Conservation (phyloP, 2,329 filamentous ascomycete genomes). For the Dactylella cylindrospora region DNA sequence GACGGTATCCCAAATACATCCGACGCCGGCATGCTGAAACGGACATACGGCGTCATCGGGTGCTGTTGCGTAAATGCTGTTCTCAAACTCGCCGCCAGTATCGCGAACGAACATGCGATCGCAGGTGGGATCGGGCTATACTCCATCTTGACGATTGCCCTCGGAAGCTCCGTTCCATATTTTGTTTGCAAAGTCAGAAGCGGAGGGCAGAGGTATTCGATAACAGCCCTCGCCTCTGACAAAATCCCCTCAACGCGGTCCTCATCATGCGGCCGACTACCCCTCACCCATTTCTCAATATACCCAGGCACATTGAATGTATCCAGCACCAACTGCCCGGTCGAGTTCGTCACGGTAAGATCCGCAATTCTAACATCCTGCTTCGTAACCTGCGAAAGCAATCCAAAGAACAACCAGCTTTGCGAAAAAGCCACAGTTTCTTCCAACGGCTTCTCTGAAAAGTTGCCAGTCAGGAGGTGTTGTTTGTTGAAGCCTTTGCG, state of each 20-base stretch:
- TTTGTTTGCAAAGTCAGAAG: conserved; percentile 26
- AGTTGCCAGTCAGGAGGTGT: conserved; percentile 21
- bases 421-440: conserved; percentile 27
- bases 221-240: conserved; percentile 9
- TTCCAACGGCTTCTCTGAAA: conserved; percentile 12
- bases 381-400: conserved; percentile 21
- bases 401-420: conserved; percentile 40
- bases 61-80: conserved; percentile 18
- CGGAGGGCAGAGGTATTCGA: conserved; percentile 19
- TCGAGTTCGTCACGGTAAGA: conserved; percentile 3
- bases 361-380: conserved; percentile 13
- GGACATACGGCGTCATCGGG: conserved; percentile 15
- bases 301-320: conserved; percentile 9
- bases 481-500: conserved; percentile 28
- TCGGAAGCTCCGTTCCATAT: conserved; percentile 8
- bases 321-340: conserved; percentile 14
- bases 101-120: conserved; percentile 18
- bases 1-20: conserved; percentile 23
- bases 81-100: conserved; percentile 12
- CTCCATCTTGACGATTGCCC: not conserved
- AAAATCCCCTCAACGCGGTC: conserved; percentile 11
- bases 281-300: conserved; percentile 25
- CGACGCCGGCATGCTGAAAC: conserved; percentile 21
- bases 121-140: conserved; percentile 10
- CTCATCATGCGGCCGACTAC: conserved; percentile 6